A percentile compares a stretch with the other conserved stretches of the same genome.
Evolutionary conservation across 116 monocot genomes (phyloP).

Genomic region (Posidonia oceanica): DNA sequence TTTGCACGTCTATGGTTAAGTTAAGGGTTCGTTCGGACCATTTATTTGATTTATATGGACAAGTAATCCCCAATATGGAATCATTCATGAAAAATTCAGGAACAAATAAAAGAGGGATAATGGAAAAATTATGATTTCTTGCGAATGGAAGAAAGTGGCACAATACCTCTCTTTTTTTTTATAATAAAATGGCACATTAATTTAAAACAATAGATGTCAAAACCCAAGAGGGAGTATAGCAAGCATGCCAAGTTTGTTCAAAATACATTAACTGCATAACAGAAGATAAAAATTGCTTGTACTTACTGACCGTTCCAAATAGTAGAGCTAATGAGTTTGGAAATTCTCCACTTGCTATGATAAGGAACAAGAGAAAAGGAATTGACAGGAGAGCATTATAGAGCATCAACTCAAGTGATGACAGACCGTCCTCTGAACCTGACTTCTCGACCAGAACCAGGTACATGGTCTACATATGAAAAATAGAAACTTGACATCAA

Average conservation of each 20-base stretch:
- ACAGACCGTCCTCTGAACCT: slow-evolving; percentile 82
- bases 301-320: slow-evolving; percentile 46
- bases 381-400: slow-evolving; percentile 82
- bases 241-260: too few species aligned
- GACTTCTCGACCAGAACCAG: slow-evolving; percentile 91
- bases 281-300: too few species aligned
- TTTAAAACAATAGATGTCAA: too few species aligned
- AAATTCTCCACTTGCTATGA: slow-evolving; percentile 78
- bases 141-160: background rate
- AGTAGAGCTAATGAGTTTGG: slow-evolving; percentile 57
- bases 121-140: too few species aligned
- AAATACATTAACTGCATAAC: too few species aligned
- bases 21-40: too few species aligned
- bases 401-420: slow-evolving; percentile 83
- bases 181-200: background rate
- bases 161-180: background rate
- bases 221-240: too few species aligned
- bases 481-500: slow-evolving; percentile 11
- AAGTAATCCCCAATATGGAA: too few species aligned
- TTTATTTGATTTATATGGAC: too few species aligned
- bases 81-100: too few species aligned
- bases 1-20: too few species aligned
- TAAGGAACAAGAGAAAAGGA: slow-evolving; percentile 67
- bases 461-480: slow-evolving; percentile 70
- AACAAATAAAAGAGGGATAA: too few species aligned